Evolutionary conservation across 306 rosid species (phyloP), one percentile per base, ranked within the genome.

Genomic region (Carpinus fangiana): DNA sequence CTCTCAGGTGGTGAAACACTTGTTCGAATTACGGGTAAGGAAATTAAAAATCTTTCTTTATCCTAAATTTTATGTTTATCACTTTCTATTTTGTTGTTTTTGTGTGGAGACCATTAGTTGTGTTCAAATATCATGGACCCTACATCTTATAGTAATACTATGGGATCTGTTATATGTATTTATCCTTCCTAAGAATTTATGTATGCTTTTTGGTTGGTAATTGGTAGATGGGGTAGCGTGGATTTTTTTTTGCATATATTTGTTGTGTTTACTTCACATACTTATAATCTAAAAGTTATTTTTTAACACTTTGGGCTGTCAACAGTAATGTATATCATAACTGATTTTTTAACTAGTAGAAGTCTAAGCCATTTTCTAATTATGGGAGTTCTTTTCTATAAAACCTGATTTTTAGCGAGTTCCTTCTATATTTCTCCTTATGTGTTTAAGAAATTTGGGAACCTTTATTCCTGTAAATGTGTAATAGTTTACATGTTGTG

Each of bases 1-100:
- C 78, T 92, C 66, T 92, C 97, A 17, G 97, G 97, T 43, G 86
- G 93, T 36, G 97, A 92, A 83, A 92, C 97, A 38, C 90, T 92
- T 16, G 95, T 92, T 34, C 97, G 95, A 10, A 90, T 92, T 60
- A 92, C 93, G 6, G 97, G 97, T 92, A 78, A 47, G 81, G 12
- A 47, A n/a, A 31, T 31, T 31, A 31, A 31, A 69, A 69, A 2
- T 75, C 55, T 74, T 23, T 8, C 54, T 45, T 38, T 12, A 0
- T 48, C 2, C 43, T 71, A 13, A n/a, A 12, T 43, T 43, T 64
- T 62, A 31, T 12, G 69, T 11, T 2, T 21, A 28, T 23, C 31
- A 38, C 9, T 12, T 7, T 38, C 51, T n/a, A 3, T 64, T 36
- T 55, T 64, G 11, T 36, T 34, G 23, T 41, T 36, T 6, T 34